Conservation (phyloP, 768 basidiomycete genomes). For the Auricularia heimuer region DNA sequence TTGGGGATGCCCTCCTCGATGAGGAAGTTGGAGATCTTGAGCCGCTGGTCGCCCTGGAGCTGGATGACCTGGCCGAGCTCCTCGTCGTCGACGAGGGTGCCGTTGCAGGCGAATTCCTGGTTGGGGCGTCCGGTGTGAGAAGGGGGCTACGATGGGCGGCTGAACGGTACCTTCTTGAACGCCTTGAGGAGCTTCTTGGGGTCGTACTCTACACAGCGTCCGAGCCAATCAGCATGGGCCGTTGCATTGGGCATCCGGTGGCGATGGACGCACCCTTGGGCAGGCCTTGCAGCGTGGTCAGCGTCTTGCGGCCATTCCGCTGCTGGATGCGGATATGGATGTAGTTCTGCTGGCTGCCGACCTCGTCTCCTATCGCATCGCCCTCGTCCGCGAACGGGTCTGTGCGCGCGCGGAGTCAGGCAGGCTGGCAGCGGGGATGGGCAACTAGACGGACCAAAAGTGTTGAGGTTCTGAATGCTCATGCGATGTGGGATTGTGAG, state of each 20-base stretch:
- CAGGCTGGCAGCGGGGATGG: too few species aligned
- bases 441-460: slow-evolving; percentile 48
- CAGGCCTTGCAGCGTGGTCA: slow-evolving; percentile 94
- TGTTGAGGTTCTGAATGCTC: slow-evolving; percentile 88
- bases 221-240: slow-evolving; percentile 8
- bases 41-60: slow-evolving; percentile 94
- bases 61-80: slow-evolving; percentile 97
- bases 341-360: slow-evolving; percentile 73
- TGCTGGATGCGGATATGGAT: slow-evolving; percentile 98
- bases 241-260: slow-evolving; percentile 7
- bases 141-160: background rate
- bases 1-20: slow-evolving; percentile 70
- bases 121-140: background rate
- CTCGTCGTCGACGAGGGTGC: slow-evolving; percentile 89
- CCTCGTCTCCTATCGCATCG: slow-evolving; percentile 60
- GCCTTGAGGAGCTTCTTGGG: slow-evolving; percentile 96
- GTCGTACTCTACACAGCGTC: slow-evolving; percentile 64
- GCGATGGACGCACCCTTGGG: slow-evolving; percentile 61
- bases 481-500: slow-evolving; percentile 49
- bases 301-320: slow-evolving; percentile 95
- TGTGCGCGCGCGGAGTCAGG: slow-evolving; percentile 18
- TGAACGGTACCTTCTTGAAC: slow-evolving; percentile 79
- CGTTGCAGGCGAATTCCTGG: slow-evolving; percentile 97
- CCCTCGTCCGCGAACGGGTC: slow-evolving; percentile 97
- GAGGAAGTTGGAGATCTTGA: slow-evolving; percentile 84